Conservation (phyloP, 768 basidiomycete species). For the Mycena galericulata region DNA sequence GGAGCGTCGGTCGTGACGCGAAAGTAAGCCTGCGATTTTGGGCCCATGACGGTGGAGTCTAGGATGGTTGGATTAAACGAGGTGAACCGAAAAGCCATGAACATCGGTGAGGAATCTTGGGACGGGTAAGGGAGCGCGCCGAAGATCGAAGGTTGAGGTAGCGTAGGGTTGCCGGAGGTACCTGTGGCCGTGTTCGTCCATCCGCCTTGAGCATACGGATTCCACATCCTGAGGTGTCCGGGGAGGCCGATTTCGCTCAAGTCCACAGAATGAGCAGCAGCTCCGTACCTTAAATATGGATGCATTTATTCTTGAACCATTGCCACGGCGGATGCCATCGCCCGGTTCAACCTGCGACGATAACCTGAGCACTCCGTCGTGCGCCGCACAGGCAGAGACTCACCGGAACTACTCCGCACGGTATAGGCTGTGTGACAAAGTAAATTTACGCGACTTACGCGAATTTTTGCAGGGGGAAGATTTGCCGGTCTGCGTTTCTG, state of each 20-base stretch:
- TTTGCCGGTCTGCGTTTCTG: neutral
- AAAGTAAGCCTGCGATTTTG: too few species aligned
- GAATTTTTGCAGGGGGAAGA: neutral
- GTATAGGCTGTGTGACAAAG: conserved; percentile 4
- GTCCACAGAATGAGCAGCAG: neutral
- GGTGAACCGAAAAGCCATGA: conserved; percentile 57
- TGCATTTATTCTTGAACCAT: neutral
- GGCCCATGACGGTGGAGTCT: too few species aligned
- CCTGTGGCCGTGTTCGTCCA: conserved; percentile 20
- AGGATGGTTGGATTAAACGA: too few species aligned
- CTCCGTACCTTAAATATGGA: neutral
- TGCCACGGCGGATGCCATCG: neutral
- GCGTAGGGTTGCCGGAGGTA: neutral
- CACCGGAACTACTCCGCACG: neutral
- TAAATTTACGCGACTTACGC: neutral
- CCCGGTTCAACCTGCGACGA: neutral
- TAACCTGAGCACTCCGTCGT: neutral
- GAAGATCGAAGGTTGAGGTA: conserved; percentile 26
- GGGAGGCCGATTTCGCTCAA: conserved; percentile 17
- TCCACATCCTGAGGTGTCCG: conserved; percentile 19
- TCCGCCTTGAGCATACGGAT: conserved; percentile 25
- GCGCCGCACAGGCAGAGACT: neutral
- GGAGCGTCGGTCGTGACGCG: too few species aligned
- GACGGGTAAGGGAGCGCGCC: conserved; percentile 28
- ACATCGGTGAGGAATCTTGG: conserved; percentile 18